Base-by-base conservation (phyloP, 2,329 filamentous ascomycete genomes). In the Nectriaceae sp. region DNA sequence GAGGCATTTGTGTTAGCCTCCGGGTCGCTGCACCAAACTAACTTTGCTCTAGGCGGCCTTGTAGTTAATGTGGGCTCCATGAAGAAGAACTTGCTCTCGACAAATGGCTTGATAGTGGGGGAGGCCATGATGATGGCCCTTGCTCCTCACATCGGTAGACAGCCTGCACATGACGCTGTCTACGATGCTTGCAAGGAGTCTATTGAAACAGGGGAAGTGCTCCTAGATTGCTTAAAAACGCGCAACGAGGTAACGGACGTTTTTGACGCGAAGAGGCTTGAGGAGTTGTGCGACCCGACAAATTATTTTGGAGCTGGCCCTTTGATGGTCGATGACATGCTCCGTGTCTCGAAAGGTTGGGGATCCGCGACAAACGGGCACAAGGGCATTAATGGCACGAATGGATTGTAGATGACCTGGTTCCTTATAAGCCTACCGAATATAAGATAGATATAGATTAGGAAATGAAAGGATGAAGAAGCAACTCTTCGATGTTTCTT, bases 91-190 rank as follows among this genome's bases (percentile, higher is more conserved):
- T 66, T 82, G 2, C 68, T 73, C 36, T 78, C 74, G 1, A 79
- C 77, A 0, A 65, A 66, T 40, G 79, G 79, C 0, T 63, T 82
- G 11, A 82, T 82, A 49, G 78, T 82, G 6, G 78, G 73, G 3
- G 79, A 83, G 63, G 77, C 79, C 4, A 78, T 83, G 6, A 82
- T 83, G 79, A 82, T 82, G 79, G 75, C 72, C 2, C 67, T 83
- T 40, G 79, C 78, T 15, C 70, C 72, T 18, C 66, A 74, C 62
- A 65, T 78, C 26, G 79, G 78, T 11, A 69, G 79, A n/a, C 75
- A 78, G 47, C 70, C 73, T 16, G 79, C 78, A 3, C 79, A 82
- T 59, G 78, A 82, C 54, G 67, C 79, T 35, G 77, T 83, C 3
- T 82, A 83, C 44, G 72, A 74, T 47, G 77, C 77, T 2, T 83